A percentile compares a stretch with the other conserved stretches of the same genome.
Conservation (phyloP, 805 yeast genomes). For the Candida tammaniensis region DNA sequence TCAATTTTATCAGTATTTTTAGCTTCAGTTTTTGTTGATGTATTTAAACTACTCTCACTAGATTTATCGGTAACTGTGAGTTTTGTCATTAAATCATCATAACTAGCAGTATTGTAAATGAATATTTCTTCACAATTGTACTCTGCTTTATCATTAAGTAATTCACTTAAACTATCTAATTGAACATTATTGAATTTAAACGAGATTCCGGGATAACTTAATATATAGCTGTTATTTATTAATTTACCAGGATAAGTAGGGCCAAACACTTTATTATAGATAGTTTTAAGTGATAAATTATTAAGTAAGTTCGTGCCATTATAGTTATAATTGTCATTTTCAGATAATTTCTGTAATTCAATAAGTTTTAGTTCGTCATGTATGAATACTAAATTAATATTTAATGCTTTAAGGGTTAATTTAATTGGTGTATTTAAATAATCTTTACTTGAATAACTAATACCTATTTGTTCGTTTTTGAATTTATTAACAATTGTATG, state of each 20-base stretch:
- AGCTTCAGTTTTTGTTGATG: constrained; percentile 5
- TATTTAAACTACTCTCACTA: neutral
- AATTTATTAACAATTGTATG: constrained; percentile 24
- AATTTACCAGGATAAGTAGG: constrained; percentile 58
- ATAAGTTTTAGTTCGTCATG: constrained; percentile 25
- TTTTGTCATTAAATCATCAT: neutral
- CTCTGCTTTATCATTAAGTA: constrained; percentile 10
- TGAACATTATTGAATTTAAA: constrained; percentile 39
- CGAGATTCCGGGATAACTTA: constrained; percentile 57
- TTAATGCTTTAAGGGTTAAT: constrained; percentile 12
- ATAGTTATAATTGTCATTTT: constrained; percentile 15
- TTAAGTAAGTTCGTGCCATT: constrained; percentile 26
- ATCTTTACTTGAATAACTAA: constrained; percentile 23
- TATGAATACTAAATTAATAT: constrained; percentile 27
- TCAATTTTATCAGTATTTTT: neutral
- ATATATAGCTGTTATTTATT: constrained; percentile 29
- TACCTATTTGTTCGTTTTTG: constrained; percentile 25
- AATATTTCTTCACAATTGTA: constrained; percentile 1
- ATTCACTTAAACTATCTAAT: constrained; percentile 25
- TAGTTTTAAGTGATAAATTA: constrained; percentile 30
- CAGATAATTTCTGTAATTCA: constrained; percentile 19
- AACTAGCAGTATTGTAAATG: neutral
- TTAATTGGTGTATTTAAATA: constrained; percentile 30
- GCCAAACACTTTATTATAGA: constrained; percentile 58
- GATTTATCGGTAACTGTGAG: too few species aligned